Percentiles rank a stretch among this genome's conserved stretches.
These are phyloP conservation scores for Colletotrichum caudatum DNA, from an alignment of 2,329 filamentous ascomycete species.

Conservation along the genomic window DNA sequence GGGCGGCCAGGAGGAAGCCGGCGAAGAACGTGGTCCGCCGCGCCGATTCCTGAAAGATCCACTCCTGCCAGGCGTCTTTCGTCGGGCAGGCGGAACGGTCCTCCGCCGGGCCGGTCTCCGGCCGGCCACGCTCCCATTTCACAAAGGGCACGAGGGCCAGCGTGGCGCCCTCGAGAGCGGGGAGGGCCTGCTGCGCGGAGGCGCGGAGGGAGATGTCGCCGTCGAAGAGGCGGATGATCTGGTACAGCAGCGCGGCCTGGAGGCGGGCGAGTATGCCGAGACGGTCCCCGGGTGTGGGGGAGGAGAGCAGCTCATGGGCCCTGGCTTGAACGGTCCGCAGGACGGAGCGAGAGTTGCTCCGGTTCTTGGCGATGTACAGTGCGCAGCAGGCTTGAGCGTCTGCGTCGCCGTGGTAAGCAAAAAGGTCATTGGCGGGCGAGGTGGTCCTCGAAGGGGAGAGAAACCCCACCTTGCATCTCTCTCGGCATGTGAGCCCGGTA, in stretches of 20 bases:
- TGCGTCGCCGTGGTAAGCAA: constrained; percentile 43
- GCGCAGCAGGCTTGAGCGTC: constrained; percentile 67
- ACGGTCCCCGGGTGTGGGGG: constrained; percentile 48
- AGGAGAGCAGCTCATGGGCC: constrained; percentile 56
- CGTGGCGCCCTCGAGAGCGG: constrained; percentile 50
- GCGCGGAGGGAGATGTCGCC: constrained; percentile 53
- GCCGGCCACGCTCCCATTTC: constrained; percentile 47
- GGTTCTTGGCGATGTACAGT: constrained; percentile 63
- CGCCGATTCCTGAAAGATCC: constrained; percentile 65
- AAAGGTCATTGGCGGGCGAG: too few relatives aligned
- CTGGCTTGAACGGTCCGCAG: constrained; percentile 60
- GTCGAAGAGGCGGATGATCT: constrained; percentile 60
- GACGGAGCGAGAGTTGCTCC: constrained; percentile 61
- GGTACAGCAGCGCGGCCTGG: constrained; percentile 59
- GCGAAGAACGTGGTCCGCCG: constrained; percentile 63
- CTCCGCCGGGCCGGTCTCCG: constrained; percentile 44
- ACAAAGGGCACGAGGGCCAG: constrained; percentile 50
- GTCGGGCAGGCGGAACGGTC: constrained; percentile 55
- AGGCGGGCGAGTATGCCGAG: constrained; percentile 52
- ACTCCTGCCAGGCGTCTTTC: constrained; percentile 61
- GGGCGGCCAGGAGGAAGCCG: constrained; percentile 58
- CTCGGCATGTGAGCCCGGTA: constrained; percentile 65
- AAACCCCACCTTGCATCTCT: constrained; percentile 59
- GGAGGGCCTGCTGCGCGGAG: constrained; percentile 48
- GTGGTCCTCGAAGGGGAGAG: too few relatives aligned